Conservation (phyloP, 306 rosid genomes). For the Cicer arietinum region DNA sequence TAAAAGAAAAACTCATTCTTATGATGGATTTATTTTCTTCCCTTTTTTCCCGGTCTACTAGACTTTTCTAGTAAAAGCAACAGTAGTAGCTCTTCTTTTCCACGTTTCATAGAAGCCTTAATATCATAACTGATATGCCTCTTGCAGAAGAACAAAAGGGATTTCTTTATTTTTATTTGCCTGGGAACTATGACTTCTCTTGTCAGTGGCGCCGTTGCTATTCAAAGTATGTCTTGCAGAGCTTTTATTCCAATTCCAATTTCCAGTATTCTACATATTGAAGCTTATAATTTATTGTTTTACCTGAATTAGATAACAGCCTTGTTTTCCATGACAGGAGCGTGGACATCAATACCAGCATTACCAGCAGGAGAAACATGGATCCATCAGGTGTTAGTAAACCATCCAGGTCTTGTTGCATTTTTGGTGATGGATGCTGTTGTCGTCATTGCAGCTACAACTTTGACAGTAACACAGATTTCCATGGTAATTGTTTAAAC, state of each 20-base stretch:
- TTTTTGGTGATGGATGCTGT: conserved; percentile 67
- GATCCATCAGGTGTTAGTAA: conserved; percentile 62
- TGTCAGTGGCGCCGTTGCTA: conserved; percentile 55
- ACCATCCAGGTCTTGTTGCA: conserved; percentile 66
- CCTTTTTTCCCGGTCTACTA: background rate
- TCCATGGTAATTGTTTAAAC: conserved; percentile 68
- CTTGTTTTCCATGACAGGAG: conserved; percentile 64
- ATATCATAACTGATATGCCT: conserved; percentile 46
- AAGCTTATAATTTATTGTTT: conserved; percentile 38
- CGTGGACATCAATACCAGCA: conserved; percentile 59
- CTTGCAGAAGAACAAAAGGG: conserved; percentile 93
- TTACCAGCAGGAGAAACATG: conserved; percentile 65
- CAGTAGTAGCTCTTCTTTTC: conserved; percentile 6
- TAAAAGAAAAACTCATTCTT: conserved; percentile 27
- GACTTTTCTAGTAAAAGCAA: conserved; percentile 29
- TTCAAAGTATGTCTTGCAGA: conserved; percentile 71
- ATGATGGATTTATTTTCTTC: conserved; percentile 9
- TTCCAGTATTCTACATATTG: conserved; percentile 38
- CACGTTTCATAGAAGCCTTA: conserved; percentile 33
- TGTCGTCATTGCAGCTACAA: conserved; percentile 55
- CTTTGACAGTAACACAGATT: conserved; percentile 72
- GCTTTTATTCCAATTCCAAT: conserved; percentile 26
- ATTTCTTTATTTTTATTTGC: conserved; percentile 82
- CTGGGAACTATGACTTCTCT: conserved; percentile 65
- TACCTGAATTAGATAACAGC: conserved; percentile 40